Base-by-base conservation (phyloP, 2,329 filamentous ascomycete genomes). In the Coccinonectria pachysandricola region DNA sequence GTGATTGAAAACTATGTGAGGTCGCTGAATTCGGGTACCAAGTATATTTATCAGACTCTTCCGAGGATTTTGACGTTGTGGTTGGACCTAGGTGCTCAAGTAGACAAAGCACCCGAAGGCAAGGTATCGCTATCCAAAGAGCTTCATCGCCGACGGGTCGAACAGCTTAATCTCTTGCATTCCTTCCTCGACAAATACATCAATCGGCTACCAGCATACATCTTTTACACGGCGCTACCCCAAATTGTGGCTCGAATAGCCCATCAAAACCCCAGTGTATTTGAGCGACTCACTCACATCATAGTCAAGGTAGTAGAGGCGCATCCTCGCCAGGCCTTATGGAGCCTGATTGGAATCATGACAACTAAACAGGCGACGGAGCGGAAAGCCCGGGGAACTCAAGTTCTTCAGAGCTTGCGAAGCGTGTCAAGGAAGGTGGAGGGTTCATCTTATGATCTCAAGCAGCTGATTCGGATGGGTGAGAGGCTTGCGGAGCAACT, bases 241-340 rank as follows among this genome's bases (percentile, higher is more conserved):
- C 91, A 98, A 54, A 80, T 98, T 35, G 82, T 98, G 30, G 91
- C 88, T n/a, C 78, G 91, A 16, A 95, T 99, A 44, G 83, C 82
- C 23, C 91, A 98, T 56, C 75, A 79, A 1, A 83, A 94, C 50
- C 55, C 55, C 4, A 71, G 75, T 2, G 85, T 94, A 2, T 92
- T 84, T 55, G 73, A 78, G 32, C 63, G 82, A 7, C 60, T 99
- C 6, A 73, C 78, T 27, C 68, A 69, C 17, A 88, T 96, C 39
- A 86, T 98, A 29, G 61, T 79, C 34, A 88, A 83, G 49, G 84
- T 95, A n/a, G 78, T 93, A 7, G 68, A 75, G 21, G 66, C 75
- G n/a, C 82, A 95, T 52, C 88, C 91, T 1, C 84, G 83, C 34
- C 91, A 98, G 53, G 79, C 87, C 1, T 56, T 96, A 14, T 99